phyloP scores from a whole-genome alignment of 495 filamentous ascomycete genomes.

The Aspergillus haitiensis region DNA sequence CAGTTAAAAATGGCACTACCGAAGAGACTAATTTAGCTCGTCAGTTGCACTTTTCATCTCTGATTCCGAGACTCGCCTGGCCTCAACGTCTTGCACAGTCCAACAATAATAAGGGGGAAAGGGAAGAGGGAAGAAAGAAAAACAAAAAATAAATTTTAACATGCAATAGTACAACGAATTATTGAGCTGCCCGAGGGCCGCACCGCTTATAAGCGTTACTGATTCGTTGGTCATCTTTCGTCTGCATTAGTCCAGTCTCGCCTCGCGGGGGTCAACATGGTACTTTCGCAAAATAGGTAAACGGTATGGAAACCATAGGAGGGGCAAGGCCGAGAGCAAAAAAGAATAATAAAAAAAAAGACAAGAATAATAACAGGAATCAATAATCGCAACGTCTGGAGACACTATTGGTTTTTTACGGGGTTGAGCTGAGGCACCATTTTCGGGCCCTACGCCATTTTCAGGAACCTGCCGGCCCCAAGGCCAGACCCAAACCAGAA shows the following conservation, averaged over 20 bases:
- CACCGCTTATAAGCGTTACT: background rate
- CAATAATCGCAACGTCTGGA: background rate
- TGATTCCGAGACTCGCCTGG: conserved; percentile 16
- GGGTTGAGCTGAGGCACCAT: background rate
- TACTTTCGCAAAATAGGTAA: conserved; percentile 4
- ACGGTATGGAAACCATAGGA: background rate
- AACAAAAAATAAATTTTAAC: background rate
- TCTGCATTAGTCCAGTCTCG: background rate
- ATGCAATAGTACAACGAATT: conserved; percentile 2
- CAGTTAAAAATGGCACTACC: conserved; percentile 17
- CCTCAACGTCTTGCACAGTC: background rate
- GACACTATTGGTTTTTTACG: background rate
- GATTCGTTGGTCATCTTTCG: background rate
- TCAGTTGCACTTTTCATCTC: conserved; percentile 1
- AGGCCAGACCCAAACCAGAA: background rate
- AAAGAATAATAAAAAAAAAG: background rate
- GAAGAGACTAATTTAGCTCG: conserved; percentile 19
- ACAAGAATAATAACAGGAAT: background rate
- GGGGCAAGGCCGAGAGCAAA: too few species aligned
- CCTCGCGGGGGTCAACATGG: background rate
- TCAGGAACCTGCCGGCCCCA: conserved; percentile 13
- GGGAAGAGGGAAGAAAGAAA: too few species aligned
- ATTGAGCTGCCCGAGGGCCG: background rate
- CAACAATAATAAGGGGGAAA: too few species aligned
- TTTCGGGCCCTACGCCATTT: conserved; percentile 15